A percentile compares a stretch with the other conserved stretches of the same genome.
Conservation (phyloP, 2,329 filamentous ascomycete genomes). For the Aspergillus glaucus region DNA sequence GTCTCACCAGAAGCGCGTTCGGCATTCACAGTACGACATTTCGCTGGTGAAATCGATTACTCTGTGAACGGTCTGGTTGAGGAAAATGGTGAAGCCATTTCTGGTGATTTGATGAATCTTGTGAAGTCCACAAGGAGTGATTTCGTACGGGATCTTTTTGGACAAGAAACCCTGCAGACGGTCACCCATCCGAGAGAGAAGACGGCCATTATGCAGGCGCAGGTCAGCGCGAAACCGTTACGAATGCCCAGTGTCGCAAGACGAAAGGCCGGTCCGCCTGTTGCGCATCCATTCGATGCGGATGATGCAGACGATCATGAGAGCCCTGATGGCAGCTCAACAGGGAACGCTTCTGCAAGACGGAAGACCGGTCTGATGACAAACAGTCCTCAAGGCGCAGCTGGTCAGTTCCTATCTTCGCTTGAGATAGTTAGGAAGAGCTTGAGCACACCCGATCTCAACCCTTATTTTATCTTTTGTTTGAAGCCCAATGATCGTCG, state of each 20-base stretch:
- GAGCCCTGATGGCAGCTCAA: constrained; percentile 25
- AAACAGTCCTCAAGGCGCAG: constrained; percentile 66
- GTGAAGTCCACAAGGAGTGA: constrained; percentile 81
- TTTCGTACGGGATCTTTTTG: constrained; percentile 85
- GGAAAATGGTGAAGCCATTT: constrained; percentile 94
- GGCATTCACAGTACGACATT: constrained; percentile 87
- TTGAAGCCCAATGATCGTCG: constrained; percentile 94
- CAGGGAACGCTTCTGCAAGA: constrained; percentile 16
- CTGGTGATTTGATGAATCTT: constrained; percentile 90
- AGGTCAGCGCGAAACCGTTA: constrained; percentile 90
- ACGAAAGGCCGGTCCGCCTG: constrained; percentile 58
- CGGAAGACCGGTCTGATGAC: constrained; percentile 36
- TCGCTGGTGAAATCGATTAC: constrained; percentile 94
- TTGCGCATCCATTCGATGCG: constrained; percentile 33
- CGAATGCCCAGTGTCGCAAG: constrained; percentile 88
- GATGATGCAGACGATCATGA: constrained; percentile 38
- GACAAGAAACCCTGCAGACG: constrained; percentile 90
- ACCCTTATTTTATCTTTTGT: constrained; percentile 94
- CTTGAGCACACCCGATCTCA: constrained; percentile 72
- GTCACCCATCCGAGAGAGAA: constrained; percentile 89
- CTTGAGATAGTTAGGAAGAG: constrained; percentile 88
- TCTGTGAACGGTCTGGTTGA: constrained; percentile 79
- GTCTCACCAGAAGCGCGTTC: constrained; percentile 72
- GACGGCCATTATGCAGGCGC: constrained; percentile 87
- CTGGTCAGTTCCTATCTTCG: constrained; percentile 83